These are phyloP conservation scores for Endotrypanum monterogeii DNA, from an alignment of 208 protist species.

Conservation along the genomic window DNA sequence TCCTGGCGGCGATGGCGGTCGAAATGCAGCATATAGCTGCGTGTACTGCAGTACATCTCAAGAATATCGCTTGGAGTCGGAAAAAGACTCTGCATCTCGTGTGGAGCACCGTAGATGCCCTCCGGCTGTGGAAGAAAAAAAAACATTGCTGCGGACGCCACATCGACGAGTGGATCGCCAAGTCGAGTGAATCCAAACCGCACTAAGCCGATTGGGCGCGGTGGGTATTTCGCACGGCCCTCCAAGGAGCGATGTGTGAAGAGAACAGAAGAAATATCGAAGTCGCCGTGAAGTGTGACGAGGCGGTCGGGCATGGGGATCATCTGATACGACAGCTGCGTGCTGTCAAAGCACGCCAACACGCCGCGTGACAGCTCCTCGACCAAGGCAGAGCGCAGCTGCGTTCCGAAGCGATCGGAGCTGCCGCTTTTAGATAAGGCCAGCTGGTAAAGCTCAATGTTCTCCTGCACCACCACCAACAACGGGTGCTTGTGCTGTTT, in stretches of 20 bases:
- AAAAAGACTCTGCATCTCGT: slow-evolving; percentile 53
- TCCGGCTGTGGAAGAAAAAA: slow-evolving; percentile 44
- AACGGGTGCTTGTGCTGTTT: slow-evolving; percentile 42
- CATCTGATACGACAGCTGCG: slow-evolving; percentile 47
- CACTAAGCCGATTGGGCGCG: slow-evolving; percentile 46
- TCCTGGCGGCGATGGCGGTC: slow-evolving; percentile 50
- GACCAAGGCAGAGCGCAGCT: slow-evolving; percentile 36
- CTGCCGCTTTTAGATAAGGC: slow-evolving; percentile 29
- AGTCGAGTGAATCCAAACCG: slow-evolving; percentile 55
- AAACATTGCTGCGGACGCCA: slow-evolving; percentile 61
- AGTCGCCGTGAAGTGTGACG: slow-evolving; percentile 66
- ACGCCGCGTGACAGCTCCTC: slow-evolving; percentile 45
- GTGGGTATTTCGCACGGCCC: slow-evolving; percentile 73
- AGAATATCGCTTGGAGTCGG: slow-evolving; percentile 58
- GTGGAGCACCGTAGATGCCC: slow-evolving; percentile 53
- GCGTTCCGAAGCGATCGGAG: slow-evolving; percentile 23
- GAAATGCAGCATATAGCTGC: slow-evolving; percentile 69
- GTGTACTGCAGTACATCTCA: slow-evolving; percentile 67
- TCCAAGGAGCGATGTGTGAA: slow-evolving; percentile 79
- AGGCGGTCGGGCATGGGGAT: slow-evolving; percentile 58
- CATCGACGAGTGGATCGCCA: slow-evolving; percentile 71
- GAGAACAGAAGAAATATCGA: slow-evolving; percentile 53
- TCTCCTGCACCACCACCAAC: slow-evolving; percentile 40
- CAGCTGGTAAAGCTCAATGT: slow-evolving; percentile 46
- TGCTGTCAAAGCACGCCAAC: slow-evolving; percentile 52